Conservation (phyloP, 2,329 filamentous ascomycete genomes). For the Fusarium sublunatum region DNA sequence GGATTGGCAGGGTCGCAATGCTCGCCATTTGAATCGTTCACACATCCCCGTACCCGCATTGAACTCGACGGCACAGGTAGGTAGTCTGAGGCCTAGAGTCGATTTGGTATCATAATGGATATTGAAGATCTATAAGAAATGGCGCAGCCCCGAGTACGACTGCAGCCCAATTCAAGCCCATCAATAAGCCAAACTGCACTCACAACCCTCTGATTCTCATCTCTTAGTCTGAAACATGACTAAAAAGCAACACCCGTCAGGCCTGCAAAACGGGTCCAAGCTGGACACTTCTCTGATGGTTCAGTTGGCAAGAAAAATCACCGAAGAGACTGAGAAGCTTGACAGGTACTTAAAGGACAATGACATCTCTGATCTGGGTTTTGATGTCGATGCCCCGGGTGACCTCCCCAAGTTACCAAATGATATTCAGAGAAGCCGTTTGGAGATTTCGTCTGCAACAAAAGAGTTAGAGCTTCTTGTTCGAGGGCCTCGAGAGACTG, state of each 20-base stretch:
- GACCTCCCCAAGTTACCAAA: slow-evolving; percentile 62
- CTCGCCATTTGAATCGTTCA: slow-evolving; percentile 3
- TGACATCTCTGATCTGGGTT: slow-evolving; percentile 56
- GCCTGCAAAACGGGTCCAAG: slow-evolving; percentile 46
- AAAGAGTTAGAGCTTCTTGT: slow-evolving; percentile 61
- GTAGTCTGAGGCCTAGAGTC: slow-evolving; percentile 10
- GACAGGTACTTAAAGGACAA: slow-evolving; percentile 60
- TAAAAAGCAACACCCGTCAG: slow-evolving; percentile 49
- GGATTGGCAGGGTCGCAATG: slow-evolving; percentile 9
- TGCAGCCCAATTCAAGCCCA: neutral
- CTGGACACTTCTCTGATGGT: slow-evolving; percentile 55
- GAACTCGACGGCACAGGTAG: slow-evolving; percentile 4
- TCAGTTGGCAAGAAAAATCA: slow-evolving; percentile 60
- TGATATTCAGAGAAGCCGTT: slow-evolving; percentile 58
- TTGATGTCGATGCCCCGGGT: slow-evolving; percentile 57
- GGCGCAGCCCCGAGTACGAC: slow-evolving; percentile 15
- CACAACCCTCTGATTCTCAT: neutral
- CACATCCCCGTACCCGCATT: slow-evolving; percentile 19
- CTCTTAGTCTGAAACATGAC: slow-evolving; percentile 23
- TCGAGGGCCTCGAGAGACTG: slow-evolving; percentile 61
- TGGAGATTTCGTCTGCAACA: slow-evolving; percentile 61
- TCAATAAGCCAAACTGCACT: slow-evolving; percentile 1
- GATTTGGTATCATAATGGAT: slow-evolving; percentile 7
- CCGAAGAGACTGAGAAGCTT: slow-evolving; percentile 61
- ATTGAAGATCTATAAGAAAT: slow-evolving; percentile 24